These are phyloP conservation scores for Pinguiococcus pyrenoidosus DNA, from an alignment of 108 stramenopile genomes.

Conservation along the genomic window DNA sequence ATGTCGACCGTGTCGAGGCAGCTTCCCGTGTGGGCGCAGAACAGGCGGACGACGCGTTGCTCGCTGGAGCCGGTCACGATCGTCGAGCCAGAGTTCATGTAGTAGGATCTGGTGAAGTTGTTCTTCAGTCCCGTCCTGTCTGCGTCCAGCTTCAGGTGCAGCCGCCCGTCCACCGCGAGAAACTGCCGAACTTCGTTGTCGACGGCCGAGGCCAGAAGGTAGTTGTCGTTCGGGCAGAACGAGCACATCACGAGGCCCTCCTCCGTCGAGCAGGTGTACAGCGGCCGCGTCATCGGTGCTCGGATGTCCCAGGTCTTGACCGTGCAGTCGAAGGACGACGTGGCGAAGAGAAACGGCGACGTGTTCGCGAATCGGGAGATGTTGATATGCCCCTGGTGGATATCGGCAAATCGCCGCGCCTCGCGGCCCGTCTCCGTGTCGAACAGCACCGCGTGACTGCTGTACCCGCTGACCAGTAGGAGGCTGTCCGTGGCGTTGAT, in stretches of 20 bases:
- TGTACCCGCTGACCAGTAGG: slow-evolving; percentile 23
- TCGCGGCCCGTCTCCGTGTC: slow-evolving; percentile 11
- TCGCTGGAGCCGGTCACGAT: slow-evolving; percentile 20
- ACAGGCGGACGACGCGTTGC: slow-evolving; percentile 13
- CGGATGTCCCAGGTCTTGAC: slow-evolving; percentile 10
- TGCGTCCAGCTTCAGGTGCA: slow-evolving; percentile 15
- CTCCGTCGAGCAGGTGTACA: slow-evolving; percentile 15
- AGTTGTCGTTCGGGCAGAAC: slow-evolving; percentile 25
- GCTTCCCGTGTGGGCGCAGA: slow-evolving; percentile 20
- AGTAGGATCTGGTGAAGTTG: slow-evolving; percentile 32
- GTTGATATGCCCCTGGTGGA: slow-evolving; percentile 33
- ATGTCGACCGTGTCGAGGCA: slow-evolving; percentile 8
- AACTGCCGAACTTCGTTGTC: slow-evolving; percentile 28
- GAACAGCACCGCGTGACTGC: slow-evolving; percentile 7
- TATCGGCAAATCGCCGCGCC: slow-evolving; percentile 2
- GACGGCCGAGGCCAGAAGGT: slow-evolving; percentile 23
- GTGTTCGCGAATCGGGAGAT: slow-evolving; percentile 32
- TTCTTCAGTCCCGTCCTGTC: slow-evolving; percentile 10
- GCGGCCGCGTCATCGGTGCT: background rate
- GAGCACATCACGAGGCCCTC: slow-evolving; percentile 20
- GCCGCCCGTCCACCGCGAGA: slow-evolving; percentile 16
- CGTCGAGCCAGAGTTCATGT: slow-evolving; percentile 4
- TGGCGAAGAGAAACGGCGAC: slow-evolving; percentile 27
- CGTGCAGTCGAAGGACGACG: slow-evolving; percentile 27
- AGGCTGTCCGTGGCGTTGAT: slow-evolving; percentile 11